Evolutionary conservation across 1,284 basidiomycete species (phyloP).

Genomic region (Ceratorhiza oryzae-sativae): DNA sequence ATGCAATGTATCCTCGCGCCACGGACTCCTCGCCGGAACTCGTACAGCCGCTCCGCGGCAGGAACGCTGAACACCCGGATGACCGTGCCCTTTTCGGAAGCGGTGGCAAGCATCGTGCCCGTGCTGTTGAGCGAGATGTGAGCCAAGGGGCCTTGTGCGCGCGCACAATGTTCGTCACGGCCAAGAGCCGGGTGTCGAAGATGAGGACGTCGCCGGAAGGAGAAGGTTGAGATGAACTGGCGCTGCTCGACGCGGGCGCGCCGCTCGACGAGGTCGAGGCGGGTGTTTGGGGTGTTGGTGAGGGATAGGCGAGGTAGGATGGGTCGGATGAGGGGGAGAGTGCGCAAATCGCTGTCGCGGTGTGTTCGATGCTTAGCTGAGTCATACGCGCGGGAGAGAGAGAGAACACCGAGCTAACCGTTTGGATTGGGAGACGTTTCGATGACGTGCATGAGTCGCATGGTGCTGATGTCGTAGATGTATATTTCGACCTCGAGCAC

Average conservation of each 20-base stretch:
- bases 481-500: conserved; percentile 97
- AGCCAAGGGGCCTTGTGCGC: conserved; percentile 97
- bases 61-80: conserved; percentile 95
- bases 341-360: conserved; percentile 84
- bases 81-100: conserved; percentile 95
- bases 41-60: conserved; percentile 90
- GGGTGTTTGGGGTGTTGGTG: conserved; percentile 86
- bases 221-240: conserved; percentile 48
- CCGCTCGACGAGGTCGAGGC: conserved; percentile 57
- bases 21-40: conserved; percentile 90
- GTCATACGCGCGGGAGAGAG: not conserved
- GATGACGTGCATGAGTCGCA: conserved; percentile 96
- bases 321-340: conserved; percentile 95
- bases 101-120: conserved; percentile 91
- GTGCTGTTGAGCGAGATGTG: conserved; percentile 85
- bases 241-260: conserved; percentile 55
- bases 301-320: conserved; percentile 95
- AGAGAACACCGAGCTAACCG: conserved; percentile 76
- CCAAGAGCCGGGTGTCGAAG: conserved; percentile 91
- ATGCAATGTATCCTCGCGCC: conserved; percentile 89
- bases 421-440: conserved; percentile 96
- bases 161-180: conserved; percentile 94
- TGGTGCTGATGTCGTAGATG: conserved; percentile 98
- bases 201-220: conserved; percentile 89
- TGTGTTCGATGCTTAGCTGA: not conserved